Evolutionary conservation across 202 grass and related monocot genomes (phyloP).

Genomic region (Sporobolus alterniflorus): DNA sequence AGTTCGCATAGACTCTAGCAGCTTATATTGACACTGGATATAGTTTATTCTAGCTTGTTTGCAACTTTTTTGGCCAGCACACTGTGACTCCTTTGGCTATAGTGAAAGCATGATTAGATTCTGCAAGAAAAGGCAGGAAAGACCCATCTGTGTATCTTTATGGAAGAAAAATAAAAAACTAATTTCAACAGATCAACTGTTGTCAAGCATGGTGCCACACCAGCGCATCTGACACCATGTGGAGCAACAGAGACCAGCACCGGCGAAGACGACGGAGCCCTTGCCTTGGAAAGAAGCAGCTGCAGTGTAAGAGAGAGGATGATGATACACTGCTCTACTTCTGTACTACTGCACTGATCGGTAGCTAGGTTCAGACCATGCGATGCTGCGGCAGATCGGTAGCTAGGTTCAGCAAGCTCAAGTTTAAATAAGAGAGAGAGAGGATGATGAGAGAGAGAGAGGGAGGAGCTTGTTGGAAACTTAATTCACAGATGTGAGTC

Average conservation of each 20-base stretch:
- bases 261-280: slow-evolving; percentile 15
- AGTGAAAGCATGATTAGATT: slow-evolving; percentile 58
- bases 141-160: slow-evolving; percentile 9
- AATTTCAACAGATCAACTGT: slow-evolving; percentile 39
- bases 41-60: slow-evolving; percentile 39
- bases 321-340: slow-evolving; percentile 2
- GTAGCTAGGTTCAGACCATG: no score
- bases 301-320: slow-evolving; percentile 3
- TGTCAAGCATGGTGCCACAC: not conserved
- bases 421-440: slow-evolving; percentile 40
- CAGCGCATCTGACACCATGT: slow-evolving; percentile 70
- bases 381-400: slow-evolving; percentile 47
- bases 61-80: slow-evolving; percentile 51
- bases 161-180: not conserved
- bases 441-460: slow-evolving; percentile 5
- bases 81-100: slow-evolving; percentile 35
- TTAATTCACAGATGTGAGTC: slow-evolving; percentile 63
- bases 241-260: slow-evolving; percentile 52
- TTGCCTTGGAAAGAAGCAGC: slow-evolving; percentile 19
- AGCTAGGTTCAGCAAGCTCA: slow-evolving; percentile 45
- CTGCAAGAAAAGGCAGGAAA: slow-evolving; percentile 22
- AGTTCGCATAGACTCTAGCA: slow-evolving; percentile 32
- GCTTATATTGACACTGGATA: slow-evolving; percentile 4
- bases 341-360: not conserved
- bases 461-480: slow-evolving; percentile 50